Base-by-base conservation (phyloP, 2,329 filamentous ascomycete genomes). In the Aspergillus flavus region DNA sequence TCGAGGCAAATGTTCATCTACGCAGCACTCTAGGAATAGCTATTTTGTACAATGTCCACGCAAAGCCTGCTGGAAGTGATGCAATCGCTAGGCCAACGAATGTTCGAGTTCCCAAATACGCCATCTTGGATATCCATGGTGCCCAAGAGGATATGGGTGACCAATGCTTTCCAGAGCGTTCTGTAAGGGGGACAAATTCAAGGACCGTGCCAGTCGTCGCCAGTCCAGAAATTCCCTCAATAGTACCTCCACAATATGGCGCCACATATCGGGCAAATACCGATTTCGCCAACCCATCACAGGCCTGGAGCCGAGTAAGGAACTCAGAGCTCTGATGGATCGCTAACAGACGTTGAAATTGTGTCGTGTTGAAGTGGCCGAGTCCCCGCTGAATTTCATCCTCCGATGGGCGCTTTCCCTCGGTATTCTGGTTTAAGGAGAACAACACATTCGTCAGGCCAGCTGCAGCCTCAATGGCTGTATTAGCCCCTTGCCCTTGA, bases 391-490 rank as follows among this genome's bases (percentile, higher is more conserved):
- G 5, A 11, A 66, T 57, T 39, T 66, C 55, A 14, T 23, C 12
- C 32, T 54, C 46, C 6, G 66, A 57, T 3, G 48, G 61, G 7
- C 52, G 39, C 9, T 34, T n/a, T 23, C 19, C 23, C 10, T 28
- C 34, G 4, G 52, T 10, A 11, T 26, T 56, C 9, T 64, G 62
- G 19, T 53, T 39, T n/a, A 65, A 45, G 1, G 54, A 52, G 34
- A 72, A 50, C 5, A 80, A 64, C 12, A 69, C 64, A 41, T 78
- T 78, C 12, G 76, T 71, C 4, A 80, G 65, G 11, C 69, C 68
- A 6, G 78, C 78, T 3, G 74, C 78, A 58, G 73, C 73, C 65
- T 82, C 79, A 19, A 81, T 79, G 1, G 78, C 78, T n/a, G 68
- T 72, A 64, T 81, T 81, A 19, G 76, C 79, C 0, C 79, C 79